Conservation (phyloP, 78 protist genomes). For the Emiliania huxleyi region DNA sequence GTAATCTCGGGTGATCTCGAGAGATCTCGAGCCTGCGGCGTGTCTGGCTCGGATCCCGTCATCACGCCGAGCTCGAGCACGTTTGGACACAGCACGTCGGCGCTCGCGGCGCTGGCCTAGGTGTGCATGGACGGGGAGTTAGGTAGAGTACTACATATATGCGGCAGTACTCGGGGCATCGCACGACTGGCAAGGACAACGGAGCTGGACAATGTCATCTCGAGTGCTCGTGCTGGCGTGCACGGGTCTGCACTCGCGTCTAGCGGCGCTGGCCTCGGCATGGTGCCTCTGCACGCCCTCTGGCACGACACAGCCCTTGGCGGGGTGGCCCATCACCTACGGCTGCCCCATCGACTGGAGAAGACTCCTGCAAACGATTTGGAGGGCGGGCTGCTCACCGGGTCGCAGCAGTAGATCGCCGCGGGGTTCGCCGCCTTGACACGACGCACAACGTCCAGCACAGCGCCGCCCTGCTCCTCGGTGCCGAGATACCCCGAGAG, state of each 20-base stretch:
- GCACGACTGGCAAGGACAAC: neutral
- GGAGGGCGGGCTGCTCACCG: constrained; percentile 17
- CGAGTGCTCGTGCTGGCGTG: no score
- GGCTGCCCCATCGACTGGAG: no score
- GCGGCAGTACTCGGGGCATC: no score
- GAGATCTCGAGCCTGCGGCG: no score
- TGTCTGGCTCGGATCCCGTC: no score
- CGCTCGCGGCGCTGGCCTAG: no score
- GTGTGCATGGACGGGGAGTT: no score
- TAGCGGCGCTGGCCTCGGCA: neutral
- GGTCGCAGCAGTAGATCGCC: constrained; percentile 15
- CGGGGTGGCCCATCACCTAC: constrained; percentile 42
- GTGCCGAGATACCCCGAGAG: constrained; percentile 37
- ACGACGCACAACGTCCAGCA: neutral
- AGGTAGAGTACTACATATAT: no score
- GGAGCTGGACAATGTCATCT: no score
- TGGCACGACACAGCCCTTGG: constrained; percentile 32
- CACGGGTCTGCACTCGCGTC: no score
- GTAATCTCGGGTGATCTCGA: no score
- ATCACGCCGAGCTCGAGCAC: constrained; percentile 20
- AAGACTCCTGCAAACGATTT: no score
- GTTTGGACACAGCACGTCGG: constrained; percentile 33
- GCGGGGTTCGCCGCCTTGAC: neutral
- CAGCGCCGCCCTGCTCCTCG: neutral
- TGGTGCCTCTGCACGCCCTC: neutral